Evolutionary conservation across 345 rosid genomes (phyloP), one percentile per base, ranked within the genome.

Genomic region (Euphorbia tirucalli): DNA sequence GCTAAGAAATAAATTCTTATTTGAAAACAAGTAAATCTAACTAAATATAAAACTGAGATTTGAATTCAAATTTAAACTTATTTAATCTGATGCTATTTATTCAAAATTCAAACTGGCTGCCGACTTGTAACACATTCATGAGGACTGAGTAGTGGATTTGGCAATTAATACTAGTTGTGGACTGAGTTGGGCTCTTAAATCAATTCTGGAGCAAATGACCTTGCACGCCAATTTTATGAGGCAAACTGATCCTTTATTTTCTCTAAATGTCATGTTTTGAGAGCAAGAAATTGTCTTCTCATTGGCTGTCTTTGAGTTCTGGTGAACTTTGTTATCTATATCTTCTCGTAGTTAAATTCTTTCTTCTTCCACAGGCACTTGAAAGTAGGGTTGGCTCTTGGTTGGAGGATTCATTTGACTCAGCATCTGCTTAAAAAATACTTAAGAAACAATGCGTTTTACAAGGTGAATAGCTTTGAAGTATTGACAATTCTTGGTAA

Each of bases 371-470:
- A 61, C 86, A 95, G 99, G 87, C 97, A 92, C 78, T 78, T 95
- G 82, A 92, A 90, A 13, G 83, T 90, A 68, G 87, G 84, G 56
- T 80, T 95, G 74, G 98, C 98, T 59, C 94, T 95, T 81, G 96
- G 90, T 64, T 95, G 99, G 99, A 90, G 99, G 85, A 85, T 89
- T 75, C 89, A 88, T 55, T 80, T 95, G 86, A 95, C 99, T 63
- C 91, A 85, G 62, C 98, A 95, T 86, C 77, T 95, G 71, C 87
- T 92, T 19, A 85, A 85, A 82, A 89, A 84, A 74, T 95, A 95
- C 81, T 80, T 95, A 81, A 90, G 89, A 84, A 87, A 91, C 77
- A 95, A 95, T 82, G 87, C 98, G 39, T 95, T 95, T 83, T 95
- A 95, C 91, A 88, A 89, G 97, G 99, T 95, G 81, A 75, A 50